Base-by-base conservation (phyloP, 495 filamentous ascomycete species). In the Oleoguttula mirabilis region DNA sequence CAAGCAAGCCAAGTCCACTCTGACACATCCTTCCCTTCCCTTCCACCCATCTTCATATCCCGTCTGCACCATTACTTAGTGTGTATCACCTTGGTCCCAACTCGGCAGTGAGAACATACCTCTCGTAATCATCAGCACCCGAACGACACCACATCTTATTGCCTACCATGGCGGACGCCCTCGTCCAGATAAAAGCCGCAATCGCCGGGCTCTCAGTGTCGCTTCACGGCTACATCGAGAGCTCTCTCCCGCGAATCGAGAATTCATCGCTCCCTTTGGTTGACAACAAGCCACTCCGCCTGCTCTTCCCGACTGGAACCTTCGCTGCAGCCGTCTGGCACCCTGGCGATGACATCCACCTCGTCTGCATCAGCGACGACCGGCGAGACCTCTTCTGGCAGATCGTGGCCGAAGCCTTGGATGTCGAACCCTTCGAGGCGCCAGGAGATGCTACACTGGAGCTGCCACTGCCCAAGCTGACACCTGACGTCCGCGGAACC, bases 301-400 rank as follows among this genome's bases (percentile, higher is more conserved):
- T 22, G 23, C 3, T 41, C 12, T 30, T 41, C 38, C 15, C 38
- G 23, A 41, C 38, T 19, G 21, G 38, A 12, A 43, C 17, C 31
- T 17, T 22, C 14, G 40, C 40, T 17, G 8, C 12, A 14, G 40
- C 11, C 15, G 4, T 21, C 17, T 43, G 40, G 40, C 12, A 24
- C 16, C 32, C 19, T 3, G 40, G 22, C 10, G 40, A 43, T 3
- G 28, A 43, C 21, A 23, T 34, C 2, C 20, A 43, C 20, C 30
- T 43, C n/a, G 32, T 43, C 12, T 43, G 40, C 14, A 33, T 43
- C 6, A 43, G 25, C 27, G 30, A 43, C 6, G 40, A 35, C 20
- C 40, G 32, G 12, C n/a, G 14, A 6, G 16, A 33, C 8, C 21
- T n/a, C 28, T 33, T 43, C 30, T 43, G 32, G 40, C 8, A 23